Evolutionary conservation across 202 grass and related monocot genomes (phyloP).

Genomic region (Schoenoplectus tabernaemontani): DNA sequence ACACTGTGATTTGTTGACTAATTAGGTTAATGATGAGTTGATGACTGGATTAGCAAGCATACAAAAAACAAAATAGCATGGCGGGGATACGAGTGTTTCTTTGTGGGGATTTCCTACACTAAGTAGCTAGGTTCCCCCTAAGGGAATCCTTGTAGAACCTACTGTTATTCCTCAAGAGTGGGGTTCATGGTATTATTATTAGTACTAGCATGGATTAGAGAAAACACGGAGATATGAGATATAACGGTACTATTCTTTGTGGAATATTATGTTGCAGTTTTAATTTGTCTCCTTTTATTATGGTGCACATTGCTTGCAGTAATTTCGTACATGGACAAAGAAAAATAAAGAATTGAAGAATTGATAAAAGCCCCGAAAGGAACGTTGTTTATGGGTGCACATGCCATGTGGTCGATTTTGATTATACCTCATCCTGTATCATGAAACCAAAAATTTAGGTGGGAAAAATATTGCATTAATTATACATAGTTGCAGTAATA

Average conservation of each 20-base stretch:
- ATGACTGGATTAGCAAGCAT: slow-evolving; percentile 24
- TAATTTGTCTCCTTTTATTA: background rate
- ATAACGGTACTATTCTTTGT: background rate
- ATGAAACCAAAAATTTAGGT: slow-evolving; percentile 8
- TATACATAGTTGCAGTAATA: background rate
- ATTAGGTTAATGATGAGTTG: slow-evolving; percentile 9
- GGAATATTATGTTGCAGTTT: background rate
- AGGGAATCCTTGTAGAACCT: slow-evolving; percentile 29
- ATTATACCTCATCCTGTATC: background rate
- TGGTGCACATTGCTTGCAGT: background rate
- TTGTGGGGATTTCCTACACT: slow-evolving; percentile 3
- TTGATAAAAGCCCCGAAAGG: no score
- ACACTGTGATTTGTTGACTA: slow-evolving; percentile 19
- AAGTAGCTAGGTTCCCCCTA: slow-evolving; percentile 11
- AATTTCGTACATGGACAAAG: background rate
- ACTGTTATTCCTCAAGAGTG: slow-evolving; percentile 11
- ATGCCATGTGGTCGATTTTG: background rate
- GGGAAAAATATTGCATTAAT: background rate
- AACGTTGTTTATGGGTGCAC: no score
- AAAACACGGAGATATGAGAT: background rate
- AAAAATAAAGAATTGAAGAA: background rate
- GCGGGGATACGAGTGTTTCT: slow-evolving; percentile 17
- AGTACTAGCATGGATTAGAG: slow-evolving; percentile 22
- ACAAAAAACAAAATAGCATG: slow-evolving; percentile 21
- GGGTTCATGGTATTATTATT: slow-evolving; percentile 23